Evolutionary conservation across 139 green algal species (phyloP).

Genomic region (Coelastrella sp.): DNA sequence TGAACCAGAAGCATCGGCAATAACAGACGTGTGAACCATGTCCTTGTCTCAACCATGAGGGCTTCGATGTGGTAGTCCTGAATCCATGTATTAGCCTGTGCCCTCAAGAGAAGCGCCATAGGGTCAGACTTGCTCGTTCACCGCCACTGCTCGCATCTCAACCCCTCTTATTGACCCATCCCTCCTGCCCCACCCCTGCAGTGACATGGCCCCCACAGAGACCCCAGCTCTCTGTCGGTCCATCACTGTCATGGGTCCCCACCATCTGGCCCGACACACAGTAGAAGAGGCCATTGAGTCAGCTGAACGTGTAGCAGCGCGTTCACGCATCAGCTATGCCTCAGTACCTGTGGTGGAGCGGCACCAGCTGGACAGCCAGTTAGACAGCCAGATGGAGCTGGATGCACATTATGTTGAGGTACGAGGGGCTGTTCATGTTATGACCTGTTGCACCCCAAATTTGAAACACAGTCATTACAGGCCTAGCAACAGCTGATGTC

Average conservation of each 20-base stretch:
- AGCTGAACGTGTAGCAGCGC: conserved; percentile 45
- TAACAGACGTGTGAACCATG: background rate
- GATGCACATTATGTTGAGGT: conserved; percentile 27
- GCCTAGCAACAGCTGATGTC: background rate
- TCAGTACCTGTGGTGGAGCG: background rate
- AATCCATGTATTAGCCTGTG: no score
- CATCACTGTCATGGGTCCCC: conserved; percentile 25
- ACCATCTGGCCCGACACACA: conserved; percentile 59
- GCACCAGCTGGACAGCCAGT: conserved; percentile 8
- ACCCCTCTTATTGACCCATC: background rate
- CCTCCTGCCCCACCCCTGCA: background rate
- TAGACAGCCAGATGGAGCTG: conserved; percentile 49
- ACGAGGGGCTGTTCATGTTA: background rate
- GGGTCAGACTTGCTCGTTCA: no score
- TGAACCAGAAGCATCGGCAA: background rate
- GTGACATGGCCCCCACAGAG: background rate
- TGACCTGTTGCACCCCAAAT: no score
- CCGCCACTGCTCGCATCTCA: no score
- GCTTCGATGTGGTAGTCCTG: no score
- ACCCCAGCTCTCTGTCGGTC: background rate
- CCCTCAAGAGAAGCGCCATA: no score
- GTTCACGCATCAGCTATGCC: background rate
- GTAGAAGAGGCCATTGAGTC: conserved; percentile 72
- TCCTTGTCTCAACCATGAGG: no score
- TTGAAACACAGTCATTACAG: background rate